Percentiles rank a stretch among this genome's conserved stretches.
phyloP scores from a whole-genome alignment of 2,329 filamentous ascomycete genomes.

The Alternaria panax region DNA sequence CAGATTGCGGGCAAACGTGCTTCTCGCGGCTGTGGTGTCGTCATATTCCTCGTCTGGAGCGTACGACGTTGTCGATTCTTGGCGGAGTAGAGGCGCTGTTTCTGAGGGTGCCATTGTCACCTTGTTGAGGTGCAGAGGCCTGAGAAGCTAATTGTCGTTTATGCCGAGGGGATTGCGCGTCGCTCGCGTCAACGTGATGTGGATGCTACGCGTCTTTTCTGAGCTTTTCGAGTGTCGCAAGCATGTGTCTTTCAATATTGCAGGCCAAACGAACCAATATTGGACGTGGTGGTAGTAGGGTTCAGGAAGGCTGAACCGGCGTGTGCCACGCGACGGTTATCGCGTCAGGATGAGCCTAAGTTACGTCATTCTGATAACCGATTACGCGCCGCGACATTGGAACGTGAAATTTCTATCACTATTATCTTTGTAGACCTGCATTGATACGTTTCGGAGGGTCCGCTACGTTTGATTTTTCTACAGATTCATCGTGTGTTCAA shows the following conservation, averaged over 20 bases:
- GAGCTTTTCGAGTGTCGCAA: neutral
- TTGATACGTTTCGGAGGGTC: neutral
- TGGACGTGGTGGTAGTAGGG: neutral
- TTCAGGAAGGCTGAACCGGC: neutral
- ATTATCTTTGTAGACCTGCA: neutral
- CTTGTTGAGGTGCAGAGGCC: neutral
- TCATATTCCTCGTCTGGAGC: constrained; percentile 23
- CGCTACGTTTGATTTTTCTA: neutral
- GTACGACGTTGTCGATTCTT: constrained; percentile 14
- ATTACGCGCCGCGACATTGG: neutral
- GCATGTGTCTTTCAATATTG: neutral
- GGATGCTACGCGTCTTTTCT: neutral
- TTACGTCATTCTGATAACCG: constrained; percentile 10
- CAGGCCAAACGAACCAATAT: neutral
- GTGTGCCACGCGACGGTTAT: neutral
- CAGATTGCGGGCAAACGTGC: constrained; percentile 46
- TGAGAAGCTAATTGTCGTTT: neutral
- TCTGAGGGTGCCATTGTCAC: constrained; percentile 33
- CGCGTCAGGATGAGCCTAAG: constrained; percentile 9
- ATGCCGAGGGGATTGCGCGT: constrained; percentile 4
- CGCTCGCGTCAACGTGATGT: neutral
- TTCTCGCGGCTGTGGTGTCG: constrained; percentile 21
- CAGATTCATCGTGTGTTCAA: neutral
- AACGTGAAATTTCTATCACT: neutral
- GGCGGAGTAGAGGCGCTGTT: constrained; percentile 32